Percentiles rank a stretch among this genome's conserved stretches.
Evolutionary conservation across 2,329 filamentous ascomycete genomes (phyloP).

Genomic region (Apiospora koreana): DNA sequence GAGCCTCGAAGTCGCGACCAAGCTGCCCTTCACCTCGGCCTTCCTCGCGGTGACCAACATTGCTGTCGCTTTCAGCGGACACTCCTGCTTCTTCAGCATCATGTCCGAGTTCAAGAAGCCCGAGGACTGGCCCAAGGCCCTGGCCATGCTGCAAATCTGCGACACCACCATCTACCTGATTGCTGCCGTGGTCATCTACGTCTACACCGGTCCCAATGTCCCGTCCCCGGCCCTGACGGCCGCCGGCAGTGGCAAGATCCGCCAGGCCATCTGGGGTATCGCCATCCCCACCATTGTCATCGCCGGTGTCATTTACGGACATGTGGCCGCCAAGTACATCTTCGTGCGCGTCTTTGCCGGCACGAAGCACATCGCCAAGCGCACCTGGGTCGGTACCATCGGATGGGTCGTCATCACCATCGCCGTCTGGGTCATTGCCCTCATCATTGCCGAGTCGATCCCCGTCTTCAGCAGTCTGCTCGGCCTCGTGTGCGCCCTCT

Average conservation of each 20-base stretch:
- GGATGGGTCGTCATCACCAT: constrained; percentile 61
- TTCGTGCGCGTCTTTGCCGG: constrained; percentile 64
- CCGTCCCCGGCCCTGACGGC: constrained; percentile 67
- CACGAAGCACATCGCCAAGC: constrained; percentile 55
- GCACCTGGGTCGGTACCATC: constrained; percentile 50
- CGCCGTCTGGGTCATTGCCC: constrained; percentile 60
- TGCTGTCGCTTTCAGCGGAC: constrained; percentile 65
- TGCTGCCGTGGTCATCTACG: constrained; percentile 67
- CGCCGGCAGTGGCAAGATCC: constrained; percentile 50
- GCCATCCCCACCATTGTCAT: constrained; percentile 71
- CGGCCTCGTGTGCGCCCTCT: constrained; percentile 62
- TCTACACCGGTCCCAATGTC: constrained; percentile 62
- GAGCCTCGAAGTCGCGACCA: constrained; percentile 32
- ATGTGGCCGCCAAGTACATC: constrained; percentile 66
- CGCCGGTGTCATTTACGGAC: constrained; percentile 69
- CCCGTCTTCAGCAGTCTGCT: constrained; percentile 69
- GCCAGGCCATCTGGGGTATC: constrained; percentile 68
- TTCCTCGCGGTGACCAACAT: constrained; percentile 65
- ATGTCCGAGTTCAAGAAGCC: constrained; percentile 65
- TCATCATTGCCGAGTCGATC: constrained; percentile 69
- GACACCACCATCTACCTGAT: constrained; percentile 65
- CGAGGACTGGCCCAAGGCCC: constrained; percentile 55
- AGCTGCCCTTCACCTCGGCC: constrained; percentile 50
- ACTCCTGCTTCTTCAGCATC: constrained; percentile 70
- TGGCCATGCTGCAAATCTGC: constrained; percentile 51